Percentiles rank a stretch among this genome's conserved stretches.
Conservation (phyloP, 441 rosid species). For the Gossypium schwendimanii region DNA sequence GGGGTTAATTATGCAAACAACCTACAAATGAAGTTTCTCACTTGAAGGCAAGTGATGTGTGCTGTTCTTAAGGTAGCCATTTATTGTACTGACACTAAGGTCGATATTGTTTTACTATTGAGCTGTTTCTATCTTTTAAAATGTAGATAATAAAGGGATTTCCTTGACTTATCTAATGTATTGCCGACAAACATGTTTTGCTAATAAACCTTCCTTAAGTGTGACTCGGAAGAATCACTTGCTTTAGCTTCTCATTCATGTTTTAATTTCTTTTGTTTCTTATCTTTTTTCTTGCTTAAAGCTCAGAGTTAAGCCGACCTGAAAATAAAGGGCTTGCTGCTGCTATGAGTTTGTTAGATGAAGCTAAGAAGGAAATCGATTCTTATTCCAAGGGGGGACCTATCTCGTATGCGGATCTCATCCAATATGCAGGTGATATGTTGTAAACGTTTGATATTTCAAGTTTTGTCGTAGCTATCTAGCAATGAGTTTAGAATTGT, state of each 20-base stretch:
- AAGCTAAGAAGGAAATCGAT: conserved; percentile 66
- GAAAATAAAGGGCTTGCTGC: conserved; percentile 71
- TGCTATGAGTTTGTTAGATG: conserved; percentile 51
- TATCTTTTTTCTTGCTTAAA: conserved; percentile 36
- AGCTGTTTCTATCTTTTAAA: background rate
- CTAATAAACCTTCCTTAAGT: background rate
- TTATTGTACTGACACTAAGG: background rate
- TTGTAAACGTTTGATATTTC: background rate
- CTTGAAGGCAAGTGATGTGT: background rate
- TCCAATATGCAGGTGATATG: conserved; percentile 59
- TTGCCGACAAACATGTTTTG: background rate
- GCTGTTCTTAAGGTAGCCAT: background rate
- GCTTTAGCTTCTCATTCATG: background rate
- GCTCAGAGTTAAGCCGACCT: conserved; percentile 87
- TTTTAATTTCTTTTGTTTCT: background rate
- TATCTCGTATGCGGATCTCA: conserved; percentile 72
- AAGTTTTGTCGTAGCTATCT: background rate
- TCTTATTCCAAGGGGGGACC: conserved; percentile 84
- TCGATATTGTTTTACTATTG: background rate
- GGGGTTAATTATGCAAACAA: background rate
- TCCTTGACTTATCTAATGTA: background rate
- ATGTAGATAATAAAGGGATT: background rate
- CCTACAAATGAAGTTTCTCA: background rate
- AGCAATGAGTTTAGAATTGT: background rate
- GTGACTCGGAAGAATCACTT: background rate